Evolutionary conservation across 768 basidiomycete species (phyloP), one percentile per base, ranked within the genome.

Genomic region (Chiua virens): DNA sequence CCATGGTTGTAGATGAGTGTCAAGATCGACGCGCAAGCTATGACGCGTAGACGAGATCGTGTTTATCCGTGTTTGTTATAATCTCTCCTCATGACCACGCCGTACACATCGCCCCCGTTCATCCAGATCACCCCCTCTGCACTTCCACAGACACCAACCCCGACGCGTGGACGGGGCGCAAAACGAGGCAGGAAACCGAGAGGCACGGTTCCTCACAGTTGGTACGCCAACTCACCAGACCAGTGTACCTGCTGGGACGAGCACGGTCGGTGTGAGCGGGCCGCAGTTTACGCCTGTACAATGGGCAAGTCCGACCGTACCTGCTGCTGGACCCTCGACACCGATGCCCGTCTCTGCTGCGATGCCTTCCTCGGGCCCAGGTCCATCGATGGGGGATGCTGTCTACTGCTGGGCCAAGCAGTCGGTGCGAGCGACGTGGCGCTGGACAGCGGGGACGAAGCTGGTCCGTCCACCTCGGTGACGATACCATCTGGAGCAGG

Each of bases 1-100:
- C 88, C 89, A 91, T 89, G 54, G 38, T 50, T n/a, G 37, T 41
- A 17, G n/a, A 38, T 36, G 35, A n/a, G 44, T 18, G n/a, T 46
- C 32, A 39, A 49, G 53, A 54, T 49, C 30, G 47, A 63, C 57
- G 57, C 52, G 60, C 43, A 55, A 54, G 56, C 56, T 22, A 45
- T 30, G 51, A 66, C 66, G 60, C 60, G 63, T 50, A 64, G 34
- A 20, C 59, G 8, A 36, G 45, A 50, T 15, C 13, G 52, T 62
- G 37, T 64, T 62, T 64, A 17, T 38, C 32, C 2, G 21, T 62
- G 37, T 61, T 62, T 62, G 49, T 30, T 8, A 30, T n/a, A n/a
- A n/a, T n/a, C n/a, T n/a, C n/a, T 3, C 9, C 23, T 27, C 39
- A 66, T 66, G 66, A 53, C 66, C 13, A 65, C 64, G 5, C 63